Base-by-base conservation (phyloP, 2,329 filamentous ascomycete genomes). In the Blastomyces gilchristii region DNA sequence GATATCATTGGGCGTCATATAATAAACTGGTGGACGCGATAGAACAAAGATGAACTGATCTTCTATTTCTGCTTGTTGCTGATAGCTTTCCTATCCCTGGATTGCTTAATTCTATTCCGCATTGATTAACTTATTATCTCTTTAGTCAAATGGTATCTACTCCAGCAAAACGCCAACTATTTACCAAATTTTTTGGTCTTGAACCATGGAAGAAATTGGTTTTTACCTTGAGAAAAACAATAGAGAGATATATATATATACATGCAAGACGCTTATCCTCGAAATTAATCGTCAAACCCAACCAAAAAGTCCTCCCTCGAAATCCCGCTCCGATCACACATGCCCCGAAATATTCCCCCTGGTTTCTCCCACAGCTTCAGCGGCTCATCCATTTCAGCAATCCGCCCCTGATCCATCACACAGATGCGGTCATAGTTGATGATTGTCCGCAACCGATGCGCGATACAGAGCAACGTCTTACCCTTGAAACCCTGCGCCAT, bases 351-450 rank as follows among this genome's bases (percentile, higher is more conserved):
- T 62, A 97, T 91, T 0, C 90, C 89, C 11, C 83, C 85, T 57
- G 81, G 77, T 37, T 71, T 74, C 64, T 87, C 82, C 82, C 88
- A 97, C 65, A 99, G 78, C 53, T 79, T 81, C 52, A 88, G 71
- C 1, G 94, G 94, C 16, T 83, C 82, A 71, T 89, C 94, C 66
- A 97, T 80, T 81, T 97, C 92, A 0, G 89, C 90, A 71, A 99
- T 97, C 18, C 78, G 77, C 0, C 94, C 94, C 54, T 87, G 82
- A 70, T 97, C 93, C 92, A 99, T 96, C 69, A 99, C 94, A 70
- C 91, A 93, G 72, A 99, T 96, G 57, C 93, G 86, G 75, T 99
- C 93, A 75, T 97, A 97, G 37, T 87, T 86, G 66, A 97, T 88
- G 66, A 99, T 96, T 0, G 94, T 97, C 71, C 90, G 88, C 70